Percentiles rank a stretch among this genome's conserved stretches.
These are phyloP conservation scores for Drechmeria coniospora DNA, from an alignment of 2,329 filamentous ascomycete genomes.

Conservation along the genomic window DNA sequence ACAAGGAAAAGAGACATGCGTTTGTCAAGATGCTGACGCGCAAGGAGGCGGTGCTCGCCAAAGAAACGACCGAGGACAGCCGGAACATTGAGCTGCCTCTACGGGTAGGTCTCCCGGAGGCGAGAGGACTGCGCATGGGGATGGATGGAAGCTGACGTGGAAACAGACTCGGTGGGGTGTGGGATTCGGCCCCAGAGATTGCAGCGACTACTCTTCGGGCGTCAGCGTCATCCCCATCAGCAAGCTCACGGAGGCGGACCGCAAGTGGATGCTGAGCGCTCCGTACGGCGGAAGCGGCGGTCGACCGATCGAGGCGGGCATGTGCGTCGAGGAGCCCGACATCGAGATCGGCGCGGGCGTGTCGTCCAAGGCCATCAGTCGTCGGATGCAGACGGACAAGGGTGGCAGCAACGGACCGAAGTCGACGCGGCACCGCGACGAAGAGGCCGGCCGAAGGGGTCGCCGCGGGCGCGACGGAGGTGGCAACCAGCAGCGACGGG, in stretches of 20 bases:
- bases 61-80: conserved; percentile 72
- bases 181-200: conserved; percentile 90
- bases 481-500: conserved; percentile 3
- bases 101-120: conserved; percentile 35
- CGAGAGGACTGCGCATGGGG: neutral
- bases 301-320: conserved; percentile 58
- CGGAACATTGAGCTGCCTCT: conserved; percentile 58
- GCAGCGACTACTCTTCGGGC: conserved; percentile 86
- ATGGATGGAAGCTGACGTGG: conserved; percentile 8
- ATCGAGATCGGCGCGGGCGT: conserved; percentile 97
- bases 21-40: conserved; percentile 98
- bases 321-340: conserved; percentile 92
- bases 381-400: conserved; percentile 54
- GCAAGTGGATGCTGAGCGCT: conserved; percentile 92
- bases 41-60: conserved; percentile 67
- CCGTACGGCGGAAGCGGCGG: conserved; percentile 89
- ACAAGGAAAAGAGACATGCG: conserved; percentile 93
- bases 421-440: conserved; percentile 34
- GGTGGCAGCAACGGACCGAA: conserved; percentile 50
- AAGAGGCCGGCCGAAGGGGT: conserved; percentile 11
- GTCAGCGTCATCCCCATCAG: conserved; percentile 87
- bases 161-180: conserved; percentile 85
- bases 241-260: conserved; percentile 86
- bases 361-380: conserved; percentile 73
- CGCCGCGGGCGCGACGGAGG: conserved; percentile 16